phyloP scores from a whole-genome alignment of 257 asterid genomes.

The Verbena officinalis region DNA sequence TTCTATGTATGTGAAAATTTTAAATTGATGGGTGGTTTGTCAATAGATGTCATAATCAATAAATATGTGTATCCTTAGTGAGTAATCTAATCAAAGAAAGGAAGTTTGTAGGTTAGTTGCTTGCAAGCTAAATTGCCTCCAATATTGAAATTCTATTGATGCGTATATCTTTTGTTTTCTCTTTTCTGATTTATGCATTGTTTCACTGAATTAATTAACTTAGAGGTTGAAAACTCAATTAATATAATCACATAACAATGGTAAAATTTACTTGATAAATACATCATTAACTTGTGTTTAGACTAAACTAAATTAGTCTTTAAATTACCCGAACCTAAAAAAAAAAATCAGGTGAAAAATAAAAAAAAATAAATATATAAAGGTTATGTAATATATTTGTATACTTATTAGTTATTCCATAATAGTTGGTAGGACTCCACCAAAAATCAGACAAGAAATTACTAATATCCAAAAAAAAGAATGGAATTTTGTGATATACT shows the following conservation, averaged over 20 bases:
- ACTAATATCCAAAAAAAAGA: constrained; percentile 16
- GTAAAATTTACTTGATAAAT: no score
- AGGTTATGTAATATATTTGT: neutral
- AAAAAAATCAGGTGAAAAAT: no score
- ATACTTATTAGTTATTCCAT: neutral
- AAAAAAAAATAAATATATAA: no score
- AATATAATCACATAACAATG: no score
- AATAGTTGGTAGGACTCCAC: constrained; percentile 7
- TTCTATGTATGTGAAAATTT: neutral
- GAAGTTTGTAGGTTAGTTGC: neutral
- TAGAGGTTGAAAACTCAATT: no score
- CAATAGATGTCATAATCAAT: neutral
- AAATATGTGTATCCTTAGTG: neutral
- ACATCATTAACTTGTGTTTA: no score
- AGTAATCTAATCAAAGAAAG: neutral
- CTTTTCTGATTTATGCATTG: neutral
- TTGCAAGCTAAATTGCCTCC: constrained; percentile 1
- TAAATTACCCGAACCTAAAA: no score
- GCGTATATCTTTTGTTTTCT: neutral
- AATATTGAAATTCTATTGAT: neutral
- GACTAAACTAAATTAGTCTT: no score
- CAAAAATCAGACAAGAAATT: constrained; percentile 14
- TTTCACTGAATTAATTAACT: no score
- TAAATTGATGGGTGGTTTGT: neutral
- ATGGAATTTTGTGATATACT: constrained; percentile 17